phyloP scores from a whole-genome alignment of 169 alveolate genomes.

The Toxoplasma gondii region DNA sequence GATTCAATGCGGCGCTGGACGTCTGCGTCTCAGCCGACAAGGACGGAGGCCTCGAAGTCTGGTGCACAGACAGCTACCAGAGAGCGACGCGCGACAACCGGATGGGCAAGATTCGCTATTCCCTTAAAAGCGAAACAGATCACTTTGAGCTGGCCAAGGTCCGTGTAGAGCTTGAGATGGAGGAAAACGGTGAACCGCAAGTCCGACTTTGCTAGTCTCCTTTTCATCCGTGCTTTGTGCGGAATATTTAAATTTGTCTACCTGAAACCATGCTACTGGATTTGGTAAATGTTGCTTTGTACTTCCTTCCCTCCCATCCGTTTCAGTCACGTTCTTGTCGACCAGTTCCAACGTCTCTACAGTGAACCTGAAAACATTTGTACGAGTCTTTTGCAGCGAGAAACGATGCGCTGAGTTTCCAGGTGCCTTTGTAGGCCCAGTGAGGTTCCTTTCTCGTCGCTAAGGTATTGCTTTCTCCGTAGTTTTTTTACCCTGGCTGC shows the following conservation, averaged over 20 bases:
- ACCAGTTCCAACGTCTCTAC: too few relatives aligned
- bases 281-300: too few relatives aligned
- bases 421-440: too few relatives aligned
- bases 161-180: slow-evolving; percentile 15
- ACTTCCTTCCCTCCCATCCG: too few relatives aligned
- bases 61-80: slow-evolving; percentile 80
- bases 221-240: not conserved
- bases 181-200: not conserved
- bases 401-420: too few relatives aligned
- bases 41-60: slow-evolving; percentile 83
- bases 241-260: not conserved
- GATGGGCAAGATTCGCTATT: slow-evolving; percentile 24
- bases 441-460: too few relatives aligned
- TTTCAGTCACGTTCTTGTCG: too few relatives aligned
- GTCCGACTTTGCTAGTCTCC: not conserved
- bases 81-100: slow-evolving; percentile 72
- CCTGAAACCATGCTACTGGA: too few relatives aligned
- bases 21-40: slow-evolving; percentile 80
- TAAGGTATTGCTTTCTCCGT: too few relatives aligned
- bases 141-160: slow-evolving; percentile 68
- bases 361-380: too few relatives aligned
- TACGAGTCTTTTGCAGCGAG: too few relatives aligned
- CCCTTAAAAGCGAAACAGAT: slow-evolving; percentile 68
- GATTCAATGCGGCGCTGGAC: slow-evolving; percentile 72
- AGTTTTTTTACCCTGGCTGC: too few relatives aligned